Percentiles rank a stretch among this genome's conserved stretches.
Evolutionary conservation across 139 green algal genomes (phyloP).

Genomic region (Micractinium conductrix): DNA sequence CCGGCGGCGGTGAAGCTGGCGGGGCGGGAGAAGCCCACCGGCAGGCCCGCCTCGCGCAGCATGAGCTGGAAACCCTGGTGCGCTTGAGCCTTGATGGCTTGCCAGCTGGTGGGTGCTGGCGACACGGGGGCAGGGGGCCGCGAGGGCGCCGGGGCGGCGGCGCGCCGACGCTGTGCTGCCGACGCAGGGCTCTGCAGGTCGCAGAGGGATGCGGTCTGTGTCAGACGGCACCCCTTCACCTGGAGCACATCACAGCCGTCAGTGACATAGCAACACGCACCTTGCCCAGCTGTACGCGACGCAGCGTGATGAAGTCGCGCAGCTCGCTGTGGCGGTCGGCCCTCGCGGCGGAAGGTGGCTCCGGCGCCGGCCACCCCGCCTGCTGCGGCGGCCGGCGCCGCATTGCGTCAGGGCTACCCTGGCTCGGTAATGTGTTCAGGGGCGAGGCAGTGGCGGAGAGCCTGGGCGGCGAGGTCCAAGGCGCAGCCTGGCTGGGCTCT

Average conservation of each 20-base stretch:
- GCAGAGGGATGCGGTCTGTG: too few species aligned
- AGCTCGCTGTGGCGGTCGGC: too few species aligned
- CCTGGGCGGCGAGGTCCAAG: too few species aligned
- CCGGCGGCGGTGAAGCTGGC: slow-evolving; percentile 19
- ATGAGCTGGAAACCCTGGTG: slow-evolving; percentile 22
- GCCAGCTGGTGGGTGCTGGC: slow-evolving; percentile 3
- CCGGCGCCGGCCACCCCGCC: background rate
- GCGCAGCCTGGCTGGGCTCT: too few species aligned
- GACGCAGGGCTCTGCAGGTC: background rate
- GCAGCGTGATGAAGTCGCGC: slow-evolving; percentile 1
- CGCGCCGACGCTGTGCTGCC: too few species aligned
- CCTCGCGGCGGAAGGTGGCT: background rate
- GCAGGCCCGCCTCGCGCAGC: slow-evolving; percentile 16
- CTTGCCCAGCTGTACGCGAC: background rate
- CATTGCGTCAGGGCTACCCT: too few species aligned
- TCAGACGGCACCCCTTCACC: too few species aligned
- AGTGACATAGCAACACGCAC: background rate
- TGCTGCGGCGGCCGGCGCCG: background rate
- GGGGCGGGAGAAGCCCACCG: slow-evolving; percentile 20
- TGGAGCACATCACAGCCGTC: too few species aligned
- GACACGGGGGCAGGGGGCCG: too few species aligned
- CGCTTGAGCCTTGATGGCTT: slow-evolving; percentile 30
- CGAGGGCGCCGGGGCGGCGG: too few species aligned
- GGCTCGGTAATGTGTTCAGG: too few species aligned
- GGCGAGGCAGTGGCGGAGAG: too few species aligned